A percentile compares a stretch with the other conserved stretches of the same genome.
These are phyloP conservation scores for Fomitopsis betulina DNA, from an alignment of 1,284 basidiomycete species.

Conservation along the genomic window DNA sequence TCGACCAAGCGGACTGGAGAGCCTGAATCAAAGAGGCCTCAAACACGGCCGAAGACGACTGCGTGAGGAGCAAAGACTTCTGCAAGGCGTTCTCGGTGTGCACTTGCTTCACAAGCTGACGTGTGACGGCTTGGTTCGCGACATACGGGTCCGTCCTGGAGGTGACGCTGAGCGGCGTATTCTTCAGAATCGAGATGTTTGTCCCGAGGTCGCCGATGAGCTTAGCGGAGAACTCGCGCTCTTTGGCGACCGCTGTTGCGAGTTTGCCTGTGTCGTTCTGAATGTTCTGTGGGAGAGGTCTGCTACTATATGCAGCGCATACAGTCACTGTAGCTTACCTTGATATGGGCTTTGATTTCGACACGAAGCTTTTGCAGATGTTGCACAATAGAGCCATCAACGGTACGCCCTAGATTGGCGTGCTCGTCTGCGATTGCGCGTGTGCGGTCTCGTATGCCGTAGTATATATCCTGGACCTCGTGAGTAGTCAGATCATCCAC, in stretches of 20 bases:
- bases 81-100: slow-evolving; percentile 98
- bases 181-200: slow-evolving; percentile 89
- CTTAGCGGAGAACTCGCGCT: slow-evolving; percentile 87
- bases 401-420: slow-evolving; percentile 92
- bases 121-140: slow-evolving; percentile 76
- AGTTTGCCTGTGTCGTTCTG: slow-evolving; percentile 98
- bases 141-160: slow-evolving; percentile 87
- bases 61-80: slow-evolving; percentile 99
- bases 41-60: slow-evolving; percentile 96
- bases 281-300: slow-evolving; percentile 61
- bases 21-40: slow-evolving; percentile 96
- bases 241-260: slow-evolving; percentile 89
- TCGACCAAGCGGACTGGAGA: slow-evolving; percentile 95
- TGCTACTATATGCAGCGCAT: not conserved
- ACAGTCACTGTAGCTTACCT: slow-evolving; percentile 40
- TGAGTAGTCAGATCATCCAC: too few relatives aligned
- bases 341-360: slow-evolving; percentile 98
- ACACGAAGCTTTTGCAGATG: slow-evolving; percentile 91
- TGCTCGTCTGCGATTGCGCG: slow-evolving; percentile 94
- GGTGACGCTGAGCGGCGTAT: slow-evolving; percentile 87
- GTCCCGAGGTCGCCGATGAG: slow-evolving; percentile 87
- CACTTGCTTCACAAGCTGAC: slow-evolving; percentile 91
- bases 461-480: slow-evolving; percentile 79
- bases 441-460: slow-evolving; percentile 91
- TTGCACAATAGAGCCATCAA: slow-evolving; percentile 97